phyloP scores from a whole-genome alignment of 495 filamentous ascomycete species.

The Elasticomyces elasticus region DNA sequence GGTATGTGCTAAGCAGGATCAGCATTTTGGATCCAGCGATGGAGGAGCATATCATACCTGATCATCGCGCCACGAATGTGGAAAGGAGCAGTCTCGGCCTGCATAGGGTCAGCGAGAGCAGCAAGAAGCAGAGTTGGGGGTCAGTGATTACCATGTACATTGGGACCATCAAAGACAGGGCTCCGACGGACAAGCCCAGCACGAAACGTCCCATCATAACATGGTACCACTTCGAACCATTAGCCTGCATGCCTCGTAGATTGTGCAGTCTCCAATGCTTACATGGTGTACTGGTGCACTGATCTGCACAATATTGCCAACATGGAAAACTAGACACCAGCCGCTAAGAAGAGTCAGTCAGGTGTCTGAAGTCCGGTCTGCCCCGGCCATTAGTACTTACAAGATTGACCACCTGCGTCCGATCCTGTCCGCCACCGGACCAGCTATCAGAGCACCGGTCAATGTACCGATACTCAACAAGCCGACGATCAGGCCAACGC shows the following conservation, averaged over 20 bases:
- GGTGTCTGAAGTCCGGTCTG: too few species aligned
- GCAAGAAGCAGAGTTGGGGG: too few species aligned
- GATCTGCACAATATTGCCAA: conserved; percentile 29
- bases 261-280: too few species aligned
- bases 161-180: conserved; percentile 21
- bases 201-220: conserved; percentile 25
- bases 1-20: conserved; percentile 47
- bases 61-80: conserved; percentile 19
- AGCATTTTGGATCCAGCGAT: neutral
- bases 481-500: conserved; percentile 25
- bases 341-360: too few species aligned
- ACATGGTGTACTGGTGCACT: conserved; percentile 6
- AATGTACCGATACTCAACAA: conserved; percentile 29
- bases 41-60: neutral
- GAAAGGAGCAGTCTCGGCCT: conserved; percentile 21
- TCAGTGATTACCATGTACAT: too few species aligned
- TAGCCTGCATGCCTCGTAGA: too few species aligned
- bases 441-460: conserved; percentile 24
- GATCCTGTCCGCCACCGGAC: conserved; percentile 26
- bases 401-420: conserved; percentile 25
- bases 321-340: conserved; percentile 21
- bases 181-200: conserved; percentile 25
- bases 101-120: too few species aligned
- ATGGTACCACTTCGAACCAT: too few species aligned
- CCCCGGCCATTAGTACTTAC: too few species aligned